Evolutionary conservation across 2,329 filamentous ascomycete genomes (phyloP), one percentile per base, ranked within the genome.

Genomic region (Colletotrichum tanaceti): DNA sequence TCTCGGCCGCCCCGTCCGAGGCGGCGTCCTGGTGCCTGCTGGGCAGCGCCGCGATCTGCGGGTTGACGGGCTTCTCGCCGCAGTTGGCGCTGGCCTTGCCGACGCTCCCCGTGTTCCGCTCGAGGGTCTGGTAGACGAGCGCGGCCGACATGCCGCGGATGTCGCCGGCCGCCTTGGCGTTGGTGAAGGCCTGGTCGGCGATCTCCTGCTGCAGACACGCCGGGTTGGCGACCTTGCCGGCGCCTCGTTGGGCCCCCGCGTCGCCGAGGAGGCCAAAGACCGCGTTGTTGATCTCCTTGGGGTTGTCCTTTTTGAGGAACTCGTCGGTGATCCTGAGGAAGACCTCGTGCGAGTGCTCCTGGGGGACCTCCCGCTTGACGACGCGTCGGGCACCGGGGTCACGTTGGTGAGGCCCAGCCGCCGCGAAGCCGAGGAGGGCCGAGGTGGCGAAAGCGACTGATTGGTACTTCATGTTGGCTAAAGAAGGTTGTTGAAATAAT

Each of bases 171-270:
- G 76, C 84, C 75, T 88, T 88, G 39, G 86, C 85, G 71, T 88
- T 88, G 75, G 85, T 88, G 76, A 88, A 88, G 24, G 86, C 86
- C 77, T 87, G 85, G 70, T 88, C 86, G 14, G 86, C 86, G 43
- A 83, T 83, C 58, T 81, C 81, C 73, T 83, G 81, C 75, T 83
- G 81, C 61, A 83, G 71, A 65, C 81, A 83, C 74, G 82, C 81
- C 20, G 82, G 74, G 72, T 83, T 79, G 59, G 77, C 74, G 52
- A 82, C 79, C 18, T 73, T 50, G 38, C 72, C 72, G 20, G 79
- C 76, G 44, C 82, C 67, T 5, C 75, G 74, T 4, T 80, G 77
- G 0, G 84, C 86, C 2, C 87, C 84, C 7, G 79, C 81, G 67
- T 84, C 81, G 65, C 87, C 88, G 4, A 84, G 78, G 9, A 85